Base-by-base conservation (phyloP, 2,329 filamentous ascomycete genomes). In the Neofusicoccum laricinum region DNA sequence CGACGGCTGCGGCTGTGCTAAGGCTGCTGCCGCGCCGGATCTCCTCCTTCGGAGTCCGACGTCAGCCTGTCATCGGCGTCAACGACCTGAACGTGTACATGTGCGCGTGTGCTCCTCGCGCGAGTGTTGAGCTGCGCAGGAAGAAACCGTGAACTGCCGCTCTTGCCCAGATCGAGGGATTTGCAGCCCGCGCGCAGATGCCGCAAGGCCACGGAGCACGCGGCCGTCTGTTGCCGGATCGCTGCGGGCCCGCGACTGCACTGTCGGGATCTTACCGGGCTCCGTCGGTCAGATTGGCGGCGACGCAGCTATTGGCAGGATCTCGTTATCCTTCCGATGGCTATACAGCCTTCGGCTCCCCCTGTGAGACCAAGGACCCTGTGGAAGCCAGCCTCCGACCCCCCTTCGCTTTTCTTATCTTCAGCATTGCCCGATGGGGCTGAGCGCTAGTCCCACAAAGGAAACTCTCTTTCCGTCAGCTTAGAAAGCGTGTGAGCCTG, bases 1-100 rank as follows among this genome's bases (percentile, higher is more conserved):
- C 25, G 46, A 19, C 45, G 45, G 45, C 10, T 32, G 41, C 41
- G 41, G n/a, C 49, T 51, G 49, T 51, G 49, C 7, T 43, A 17
- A 15, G 41, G 41, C 41, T 43, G 41, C n/a, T n/a, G 15, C 41
- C 41, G 41, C 14, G 8, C 43, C 57, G 57, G 57, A 32, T 61
- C 57, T 61, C 57, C 57, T 40, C 57, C 21, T 30, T 61, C 57
- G 57, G 57, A 61, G 40, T 61, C 57, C 57, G 57, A 21, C n/a
- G 41, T 17, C 41, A n/a, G 7, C 41, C 41, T 17, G 41, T 17
- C 41, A 17, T 43, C 41, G 7, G 41, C n/a, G 41, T 43, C 41
- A 15, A 43, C 17, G 41, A 43, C 14, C 41, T 43, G 41, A 17
- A 43, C 17, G 17, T 43, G 41, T 43, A 43, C 17, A 43, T 43